Base-by-base conservation (phyloP, 768 basidiomycete species). In the Hygrocybe coccinea region DNA sequence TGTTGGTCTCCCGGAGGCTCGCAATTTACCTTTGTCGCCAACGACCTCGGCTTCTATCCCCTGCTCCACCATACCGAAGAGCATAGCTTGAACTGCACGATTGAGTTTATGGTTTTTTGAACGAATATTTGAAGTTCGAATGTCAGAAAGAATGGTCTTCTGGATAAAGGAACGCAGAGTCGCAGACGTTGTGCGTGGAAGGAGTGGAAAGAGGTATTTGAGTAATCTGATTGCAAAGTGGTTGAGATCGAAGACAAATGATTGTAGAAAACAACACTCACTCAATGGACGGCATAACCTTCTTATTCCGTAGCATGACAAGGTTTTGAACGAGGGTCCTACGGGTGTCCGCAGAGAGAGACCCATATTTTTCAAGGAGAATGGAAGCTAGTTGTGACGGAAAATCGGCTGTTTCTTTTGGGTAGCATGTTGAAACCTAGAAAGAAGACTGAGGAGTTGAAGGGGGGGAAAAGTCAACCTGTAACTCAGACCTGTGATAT, bases 81-180 rank as follows among this genome's bases (percentile, higher is more conserved):
- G 77, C 81, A 98, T 89, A 11, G 92, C 86, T 67, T 99, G 97
- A 0, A 99, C 92, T 19, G 93, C 87, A 36, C 91, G 84, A 67
- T 99, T 99, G 24, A 99, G 83, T 68, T 95, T 95, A 74, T 97
- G 93, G 65, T 97, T 97, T 67, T 90, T 92, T 38, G 87, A 79
- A 52, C 84, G 86, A 34, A 84, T 71, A 68, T 99, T 99, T 39
- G 95, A 94, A 1, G 87, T 89, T 60, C 85, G 84, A 57, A 99
- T 91, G 62, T 97, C 97, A 10, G 90, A 86, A 19, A 98, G 79
- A 66, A 99, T 97, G 6, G 94, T 97, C 67, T 86, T 87, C 12
- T 93, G 87, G 63, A 98, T 97, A 64, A 88, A 88, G 0, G 84
- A 74, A 21, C 95, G 86, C 25, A 98, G 80, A 21, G 85, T 69